Evolutionary conservation across 23 red algal species (phyloP).

Genomic region (Cyanidiococcus yangmingshanensis): DNA sequence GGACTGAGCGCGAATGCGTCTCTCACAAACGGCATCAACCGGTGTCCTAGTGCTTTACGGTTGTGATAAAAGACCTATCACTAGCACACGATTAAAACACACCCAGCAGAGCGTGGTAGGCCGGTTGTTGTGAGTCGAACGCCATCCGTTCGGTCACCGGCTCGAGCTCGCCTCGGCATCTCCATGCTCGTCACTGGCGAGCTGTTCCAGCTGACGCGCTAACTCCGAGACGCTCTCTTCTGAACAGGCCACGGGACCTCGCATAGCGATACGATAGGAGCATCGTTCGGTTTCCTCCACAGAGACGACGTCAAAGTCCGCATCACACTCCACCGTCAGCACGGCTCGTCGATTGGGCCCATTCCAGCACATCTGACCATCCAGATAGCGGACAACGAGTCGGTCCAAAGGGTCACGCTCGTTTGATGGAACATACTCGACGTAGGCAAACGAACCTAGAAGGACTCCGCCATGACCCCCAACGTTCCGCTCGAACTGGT

Average conservation of each 20-base stretch:
- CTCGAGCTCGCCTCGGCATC: too few species aligned
- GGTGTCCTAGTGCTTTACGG: too few species aligned
- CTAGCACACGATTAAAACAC: too few species aligned
- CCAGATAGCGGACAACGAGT: neutral
- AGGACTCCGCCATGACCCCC: neutral
- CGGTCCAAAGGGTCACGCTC: neutral
- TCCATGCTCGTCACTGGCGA: too few species aligned
- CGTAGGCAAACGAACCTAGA: neutral
- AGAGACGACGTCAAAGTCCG: neutral
- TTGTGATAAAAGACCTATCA: too few species aligned
- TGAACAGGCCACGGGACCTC: neutral
- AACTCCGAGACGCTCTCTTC: neutral
- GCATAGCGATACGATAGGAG: neutral
- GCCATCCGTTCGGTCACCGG: too few species aligned
- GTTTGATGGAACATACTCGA: neutral
- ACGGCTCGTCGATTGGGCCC: neutral
- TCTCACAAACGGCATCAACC: too few species aligned
- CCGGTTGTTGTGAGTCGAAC: too few species aligned
- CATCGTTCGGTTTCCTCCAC: neutral
- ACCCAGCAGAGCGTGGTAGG: too few species aligned
- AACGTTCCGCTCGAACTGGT: neutral
- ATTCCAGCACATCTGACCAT: neutral
- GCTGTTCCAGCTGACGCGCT: neutral
- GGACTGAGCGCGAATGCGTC: neutral
- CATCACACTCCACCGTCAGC: neutral